Evolutionary conservation across 108 stramenopile species (phyloP).

Genomic region (Pseudonitzschia multiseries): DNA sequence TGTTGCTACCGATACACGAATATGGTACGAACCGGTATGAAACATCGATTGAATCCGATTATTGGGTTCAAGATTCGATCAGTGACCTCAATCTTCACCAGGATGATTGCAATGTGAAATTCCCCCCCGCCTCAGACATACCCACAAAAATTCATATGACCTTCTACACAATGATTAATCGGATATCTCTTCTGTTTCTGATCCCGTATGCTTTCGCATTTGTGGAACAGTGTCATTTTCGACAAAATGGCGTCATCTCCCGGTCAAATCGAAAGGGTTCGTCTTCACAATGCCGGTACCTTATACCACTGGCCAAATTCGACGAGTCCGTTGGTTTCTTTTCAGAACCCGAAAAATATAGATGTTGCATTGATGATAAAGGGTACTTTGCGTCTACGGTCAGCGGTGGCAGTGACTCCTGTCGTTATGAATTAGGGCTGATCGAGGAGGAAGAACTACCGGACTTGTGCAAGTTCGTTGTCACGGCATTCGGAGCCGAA

Average conservation of each 20-base stretch:
- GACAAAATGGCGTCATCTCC: background rate
- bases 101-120: too few relatives aligned
- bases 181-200: background rate
- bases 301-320: slow-evolving; percentile 33
- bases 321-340: slow-evolving; percentile 24
- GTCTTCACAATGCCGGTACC: background rate
- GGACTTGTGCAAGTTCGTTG: slow-evolving; percentile 60
- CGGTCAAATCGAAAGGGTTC: background rate
- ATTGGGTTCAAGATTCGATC: too few relatives aligned
- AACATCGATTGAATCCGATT: too few relatives aligned
- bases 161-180: background rate
- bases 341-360: slow-evolving; percentile 16
- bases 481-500: slow-evolving; percentile 77
- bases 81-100: too few relatives aligned
- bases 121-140: too few relatives aligned
- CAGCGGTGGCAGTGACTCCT: background rate
- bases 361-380: slow-evolving; percentile 25
- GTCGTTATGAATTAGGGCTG: slow-evolving; percentile 38
- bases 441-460: slow-evolving; percentile 74
- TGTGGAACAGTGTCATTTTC: background rate
- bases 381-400: slow-evolving; percentile 14
- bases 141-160: background rate
- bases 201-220: background rate
- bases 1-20: too few relatives aligned
- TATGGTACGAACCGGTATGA: too few relatives aligned